phyloP scores from a whole-genome alignment of 1,139 yeast species.

The Candida gigantensis region DNA sequence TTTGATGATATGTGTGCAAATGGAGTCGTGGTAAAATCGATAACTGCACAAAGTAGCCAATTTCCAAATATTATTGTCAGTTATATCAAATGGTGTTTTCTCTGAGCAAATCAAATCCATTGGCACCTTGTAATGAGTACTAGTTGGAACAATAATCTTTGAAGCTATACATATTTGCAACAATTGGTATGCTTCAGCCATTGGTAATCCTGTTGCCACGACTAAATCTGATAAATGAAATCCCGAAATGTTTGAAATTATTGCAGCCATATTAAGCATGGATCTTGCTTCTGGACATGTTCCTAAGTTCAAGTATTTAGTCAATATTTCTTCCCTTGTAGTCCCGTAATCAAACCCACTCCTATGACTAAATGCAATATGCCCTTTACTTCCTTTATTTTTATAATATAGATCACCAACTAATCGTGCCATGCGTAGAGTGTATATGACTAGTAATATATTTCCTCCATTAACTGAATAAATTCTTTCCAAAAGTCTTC shows the following conservation, averaged over 20 bases:
- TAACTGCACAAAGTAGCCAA: constrained; percentile 36
- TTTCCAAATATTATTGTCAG: constrained; percentile 35
- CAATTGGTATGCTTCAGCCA: constrained; percentile 25
- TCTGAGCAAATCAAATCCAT: constrained; percentile 37
- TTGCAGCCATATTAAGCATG: constrained; percentile 45
- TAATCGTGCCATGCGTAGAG: constrained; percentile 13
- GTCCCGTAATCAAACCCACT: constrained; percentile 1
- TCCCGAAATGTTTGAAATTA: constrained; percentile 41
- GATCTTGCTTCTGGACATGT: constrained; percentile 19
- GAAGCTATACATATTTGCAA: constrained; percentile 37
- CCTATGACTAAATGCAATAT: constrained; percentile 7
- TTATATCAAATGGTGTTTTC: constrained; percentile 39
- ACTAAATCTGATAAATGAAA: constrained; percentile 48
- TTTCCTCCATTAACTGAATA: constrained; percentile 13
- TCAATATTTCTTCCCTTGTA: constrained; percentile 13
- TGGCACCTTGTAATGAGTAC: constrained; percentile 51
- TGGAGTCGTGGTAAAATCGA: constrained; percentile 39
- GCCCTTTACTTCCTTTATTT: constrained; percentile 4
- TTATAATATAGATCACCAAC: constrained; percentile 9
- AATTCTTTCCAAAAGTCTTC: background rate
- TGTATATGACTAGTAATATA: constrained; percentile 9
- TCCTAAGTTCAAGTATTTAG: constrained; percentile 16
- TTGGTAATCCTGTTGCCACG: constrained; percentile 37
- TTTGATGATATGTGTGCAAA: constrained; percentile 28
- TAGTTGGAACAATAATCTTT: constrained; percentile 39